Evolutionary conservation across 148 eudicot species (phyloP), one percentile per base, ranked within the genome.

Genomic region (Selenicereus undatus): DNA sequence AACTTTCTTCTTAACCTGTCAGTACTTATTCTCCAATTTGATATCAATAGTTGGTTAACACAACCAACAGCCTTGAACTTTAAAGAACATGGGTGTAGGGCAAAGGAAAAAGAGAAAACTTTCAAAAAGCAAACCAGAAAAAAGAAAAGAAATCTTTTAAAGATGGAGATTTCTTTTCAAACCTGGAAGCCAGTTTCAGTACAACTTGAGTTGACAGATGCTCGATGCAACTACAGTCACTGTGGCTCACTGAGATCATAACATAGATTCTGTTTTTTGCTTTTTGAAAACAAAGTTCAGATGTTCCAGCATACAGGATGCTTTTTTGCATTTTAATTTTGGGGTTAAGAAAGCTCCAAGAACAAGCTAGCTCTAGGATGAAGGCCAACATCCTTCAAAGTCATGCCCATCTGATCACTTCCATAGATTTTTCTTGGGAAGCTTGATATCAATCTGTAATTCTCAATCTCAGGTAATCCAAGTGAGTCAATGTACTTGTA

Each of bases 401-500:
- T 89, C 87, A 90, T 83, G 78, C 64, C 73, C 95, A 88, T 84
- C 74, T 92, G 90, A 86, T 93, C 93, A 86, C 71, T 86, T 56
- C 89, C 98, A 29, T 87, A 96, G 21, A 90, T 92, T 84, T 88
- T 96, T 81, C 93, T 89, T 7, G 99, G 99, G 74, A 93, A 96
- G 85, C 88, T 96, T 60, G 98, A 92, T 64, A 95, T 82, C 69
- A 93, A 72, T 81, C 90, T 91, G 81, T 93, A 95, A 58, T 81
- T 92, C 69, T 76, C 91, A 56, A 88, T 79, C 80, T 81, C 97
- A 24, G 86, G 85, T 80, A 91, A 75, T 11, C 90, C 88, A 60
- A 92, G 81, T 27, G 98, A 92, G 78, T 96, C 95, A 26, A 96
- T 82, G 83, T 88, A 88, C 73, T 79, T 51, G 76, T 86, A 92